phyloP scores from a whole-genome alignment of 106 monocot species.

The Posidonia australis region DNA sequence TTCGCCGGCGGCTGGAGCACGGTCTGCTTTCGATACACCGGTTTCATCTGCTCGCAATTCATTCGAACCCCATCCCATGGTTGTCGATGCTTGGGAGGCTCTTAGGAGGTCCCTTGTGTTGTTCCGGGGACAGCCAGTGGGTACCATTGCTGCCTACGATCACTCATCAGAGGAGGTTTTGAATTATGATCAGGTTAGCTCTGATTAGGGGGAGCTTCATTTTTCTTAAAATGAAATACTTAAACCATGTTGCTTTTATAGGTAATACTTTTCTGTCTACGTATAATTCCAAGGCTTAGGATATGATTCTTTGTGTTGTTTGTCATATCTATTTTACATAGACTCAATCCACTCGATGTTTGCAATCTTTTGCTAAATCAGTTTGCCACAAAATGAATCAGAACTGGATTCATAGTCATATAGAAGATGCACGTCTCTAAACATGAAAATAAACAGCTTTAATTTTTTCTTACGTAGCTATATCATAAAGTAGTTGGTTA shows the following conservation, averaged over 20 bases:
- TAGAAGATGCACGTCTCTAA: no score
- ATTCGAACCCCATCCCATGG: conserved; percentile 18
- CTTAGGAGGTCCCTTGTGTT: conserved; percentile 12
- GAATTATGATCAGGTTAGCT: conserved; percentile 18
- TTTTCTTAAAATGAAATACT: neutral
- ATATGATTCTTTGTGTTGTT: no score
- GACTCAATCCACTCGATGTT: no score
- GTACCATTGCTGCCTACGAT: conserved; percentile 22
- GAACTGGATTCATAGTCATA: no score
- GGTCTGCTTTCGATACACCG: conserved; percentile 12
- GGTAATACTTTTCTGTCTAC: neutral
- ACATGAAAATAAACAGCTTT: no score
- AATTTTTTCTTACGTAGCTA: neutral
- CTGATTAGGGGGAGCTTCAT: neutral
- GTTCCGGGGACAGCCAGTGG: conserved; percentile 14
- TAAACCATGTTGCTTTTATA: neutral
- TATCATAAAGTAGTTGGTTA: neutral
- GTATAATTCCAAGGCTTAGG: no score
- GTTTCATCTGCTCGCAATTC: conserved; percentile 2
- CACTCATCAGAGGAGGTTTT: conserved; percentile 19
- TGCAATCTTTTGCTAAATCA: no score
- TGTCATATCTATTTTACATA: no score
- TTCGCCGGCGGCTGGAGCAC: conserved; percentile 29
- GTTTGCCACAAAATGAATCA: no score
- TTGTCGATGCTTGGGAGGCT: conserved; percentile 19